Evolutionary conservation across 768 basidiomycete species (phyloP).

Genomic region (Leucogyrophana mollusca): DNA sequence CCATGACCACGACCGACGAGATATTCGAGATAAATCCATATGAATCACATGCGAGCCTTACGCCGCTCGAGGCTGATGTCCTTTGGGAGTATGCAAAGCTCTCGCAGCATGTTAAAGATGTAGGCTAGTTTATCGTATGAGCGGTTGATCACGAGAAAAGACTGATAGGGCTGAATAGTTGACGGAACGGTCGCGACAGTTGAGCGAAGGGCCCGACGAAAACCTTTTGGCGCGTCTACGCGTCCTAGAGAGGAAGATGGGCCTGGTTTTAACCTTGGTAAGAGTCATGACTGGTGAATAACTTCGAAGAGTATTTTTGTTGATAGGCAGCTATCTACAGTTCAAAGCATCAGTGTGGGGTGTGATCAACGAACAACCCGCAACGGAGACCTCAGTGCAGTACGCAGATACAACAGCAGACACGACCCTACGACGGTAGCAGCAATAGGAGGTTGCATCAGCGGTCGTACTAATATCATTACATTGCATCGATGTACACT

Average conservation of each 20-base stretch:
- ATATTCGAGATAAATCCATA: constrained; percentile 70
- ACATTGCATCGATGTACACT: constrained; percentile 12
- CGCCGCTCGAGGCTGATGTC: constrained; percentile 70
- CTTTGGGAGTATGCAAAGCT: constrained; percentile 94
- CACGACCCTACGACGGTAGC: constrained; percentile 5
- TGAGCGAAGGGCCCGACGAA: constrained; percentile 78
- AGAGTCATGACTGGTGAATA: constrained; percentile 21
- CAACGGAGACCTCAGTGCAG: constrained; percentile 14
- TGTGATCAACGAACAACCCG: constrained; percentile 78
- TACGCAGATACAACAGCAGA: constrained; percentile 14
- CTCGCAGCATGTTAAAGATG: constrained; percentile 75
- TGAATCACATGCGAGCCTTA: constrained; percentile 63
- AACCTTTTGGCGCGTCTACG: constrained; percentile 73
- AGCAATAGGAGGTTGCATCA: background rate
- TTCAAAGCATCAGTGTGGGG: constrained; percentile 98
- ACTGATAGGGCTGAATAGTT: constrained; percentile 40
- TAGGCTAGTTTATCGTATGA: constrained; percentile 34
- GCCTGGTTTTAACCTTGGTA: constrained; percentile 91
- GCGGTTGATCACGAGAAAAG: background rate
- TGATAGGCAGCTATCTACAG: constrained; percentile 36
- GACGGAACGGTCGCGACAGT: constrained; percentile 60
- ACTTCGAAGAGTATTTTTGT: background rate
- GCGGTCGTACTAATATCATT: background rate
- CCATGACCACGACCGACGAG: constrained; percentile 30
- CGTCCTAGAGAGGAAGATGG: constrained; percentile 90